These are phyloP conservation scores for Periconia sp. DNA, from an alignment of 2,329 filamentous ascomycete genomes.

Conservation along the genomic window DNA sequence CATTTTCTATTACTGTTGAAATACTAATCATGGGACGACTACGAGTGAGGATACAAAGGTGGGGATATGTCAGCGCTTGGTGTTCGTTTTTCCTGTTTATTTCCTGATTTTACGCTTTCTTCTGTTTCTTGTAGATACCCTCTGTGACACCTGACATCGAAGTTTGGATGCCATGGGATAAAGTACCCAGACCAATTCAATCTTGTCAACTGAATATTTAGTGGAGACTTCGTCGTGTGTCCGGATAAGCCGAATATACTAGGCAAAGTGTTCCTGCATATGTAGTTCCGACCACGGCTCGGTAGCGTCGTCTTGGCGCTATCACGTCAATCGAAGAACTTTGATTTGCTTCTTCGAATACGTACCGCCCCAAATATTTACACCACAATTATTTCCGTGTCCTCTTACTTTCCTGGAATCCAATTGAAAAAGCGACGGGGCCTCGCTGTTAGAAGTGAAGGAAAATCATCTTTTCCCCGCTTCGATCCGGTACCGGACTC, in stretches of 20 bases:
- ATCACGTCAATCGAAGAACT: slow-evolving; percentile 24
- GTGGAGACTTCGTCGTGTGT: no score
- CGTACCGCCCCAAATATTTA: not conserved
- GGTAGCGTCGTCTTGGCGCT: slow-evolving; percentile 13
- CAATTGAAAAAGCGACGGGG: no score
- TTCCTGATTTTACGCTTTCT: not conserved
- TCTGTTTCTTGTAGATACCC: not conserved
- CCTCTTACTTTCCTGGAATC: no score
- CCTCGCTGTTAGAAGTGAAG: not conserved
- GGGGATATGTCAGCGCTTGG: not conserved
- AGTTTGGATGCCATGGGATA: no score
- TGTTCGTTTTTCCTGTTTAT: not conserved
- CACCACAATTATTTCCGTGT: no score
- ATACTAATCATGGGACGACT: not conserved
- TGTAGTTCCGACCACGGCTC: not conserved
- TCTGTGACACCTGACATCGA: not conserved
- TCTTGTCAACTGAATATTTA: no score
- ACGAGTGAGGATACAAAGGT: not conserved
- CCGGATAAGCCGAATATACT: no score
- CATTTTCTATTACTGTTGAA: not conserved
- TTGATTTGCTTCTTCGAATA: not conserved
- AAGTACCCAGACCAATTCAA: no score
- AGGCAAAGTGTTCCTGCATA: no score
- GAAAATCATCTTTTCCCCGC: not conserved
- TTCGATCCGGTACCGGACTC: not conserved